phyloP scores from a whole-genome alignment of 371 early-diverging fungal species.

The Mortierella sp. region DNA sequence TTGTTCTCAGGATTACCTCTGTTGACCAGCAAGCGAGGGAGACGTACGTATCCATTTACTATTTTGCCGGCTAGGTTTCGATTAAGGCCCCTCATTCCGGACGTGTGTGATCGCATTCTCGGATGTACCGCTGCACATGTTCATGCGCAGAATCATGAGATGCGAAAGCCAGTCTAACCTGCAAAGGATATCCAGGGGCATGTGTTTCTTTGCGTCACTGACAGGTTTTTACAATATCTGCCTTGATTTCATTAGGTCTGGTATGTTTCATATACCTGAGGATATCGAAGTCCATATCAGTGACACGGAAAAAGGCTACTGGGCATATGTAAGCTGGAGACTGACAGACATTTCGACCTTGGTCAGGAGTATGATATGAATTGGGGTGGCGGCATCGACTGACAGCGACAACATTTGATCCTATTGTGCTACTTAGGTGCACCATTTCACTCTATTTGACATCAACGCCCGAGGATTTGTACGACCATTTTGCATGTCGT shows the following conservation, averaged over 20 bases:
- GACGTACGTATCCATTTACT: constrained; percentile 27
- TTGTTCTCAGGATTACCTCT: constrained; percentile 68
- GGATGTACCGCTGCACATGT: neutral
- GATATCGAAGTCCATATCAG: constrained; percentile 71
- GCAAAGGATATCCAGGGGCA: constrained; percentile 2
- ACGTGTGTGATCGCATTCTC: neutral
- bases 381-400: neutral
- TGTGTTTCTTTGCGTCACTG: neutral
- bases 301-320: constrained; percentile 65
- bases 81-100: neutral
- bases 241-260: constrained; percentile 31
- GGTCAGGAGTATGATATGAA: neutral
- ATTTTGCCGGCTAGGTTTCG: neutral
- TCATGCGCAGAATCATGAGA: constrained; percentile 1
- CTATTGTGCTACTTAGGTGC: constrained; percentile 57
- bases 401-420: neutral
- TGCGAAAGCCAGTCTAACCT: neutral
- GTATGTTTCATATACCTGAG: constrained; percentile 67
- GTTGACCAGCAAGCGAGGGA: constrained; percentile 62
- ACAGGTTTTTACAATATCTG: neutral
- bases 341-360: neutral
- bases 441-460: constrained; percentile 71
- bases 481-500: constrained; percentile 69
- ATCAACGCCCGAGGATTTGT: constrained; percentile 72
- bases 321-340: constrained; percentile 64